phyloP scores from a whole-genome alignment of 2,329 filamentous ascomycete genomes.

The Didymella pomorum region DNA sequence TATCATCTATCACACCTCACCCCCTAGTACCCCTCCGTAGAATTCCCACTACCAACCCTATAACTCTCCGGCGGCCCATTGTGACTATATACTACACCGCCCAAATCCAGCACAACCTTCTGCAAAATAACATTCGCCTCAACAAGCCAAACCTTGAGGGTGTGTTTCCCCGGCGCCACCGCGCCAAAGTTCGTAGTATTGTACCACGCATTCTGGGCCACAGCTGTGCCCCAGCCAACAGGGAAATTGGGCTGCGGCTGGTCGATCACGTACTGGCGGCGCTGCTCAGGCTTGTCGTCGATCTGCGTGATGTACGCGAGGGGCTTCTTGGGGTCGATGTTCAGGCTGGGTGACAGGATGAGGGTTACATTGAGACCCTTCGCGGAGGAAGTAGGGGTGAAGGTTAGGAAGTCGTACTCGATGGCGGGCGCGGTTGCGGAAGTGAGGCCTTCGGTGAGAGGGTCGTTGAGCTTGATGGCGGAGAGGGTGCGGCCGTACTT shows the following conservation, averaged over 20 bases:
- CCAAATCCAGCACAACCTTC: conserved; percentile 49
- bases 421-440: conserved; percentile 41
- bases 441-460: conserved; percentile 39
- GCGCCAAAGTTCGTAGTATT: conserved; percentile 53
- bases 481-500: conserved; percentile 50
- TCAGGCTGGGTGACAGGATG: conserved; percentile 57
- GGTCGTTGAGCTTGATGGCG: conserved; percentile 43
- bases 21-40: conserved; percentile 6
- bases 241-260: conserved; percentile 55
- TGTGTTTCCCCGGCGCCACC: conserved; percentile 50
- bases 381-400: conserved; percentile 41
- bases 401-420: conserved; percentile 51
- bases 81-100: conserved; percentile 43
- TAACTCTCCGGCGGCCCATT: conserved; percentile 52
- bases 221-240: conserved; percentile 59
- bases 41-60: conserved; percentile 34
- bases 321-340: conserved; percentile 59
- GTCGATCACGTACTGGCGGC: conserved; percentile 55
- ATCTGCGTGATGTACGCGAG: conserved; percentile 62
- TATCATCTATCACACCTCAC: not conserved
- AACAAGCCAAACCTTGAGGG: conserved; percentile 56
- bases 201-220: conserved; percentile 61
- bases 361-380: conserved; percentile 51
- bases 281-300: conserved; percentile 51
- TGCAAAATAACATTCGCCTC: conserved; percentile 54